Evolutionary conservation across 78 protist species (phyloP).

Genomic region (Pelomyxa schiedti): DNA sequence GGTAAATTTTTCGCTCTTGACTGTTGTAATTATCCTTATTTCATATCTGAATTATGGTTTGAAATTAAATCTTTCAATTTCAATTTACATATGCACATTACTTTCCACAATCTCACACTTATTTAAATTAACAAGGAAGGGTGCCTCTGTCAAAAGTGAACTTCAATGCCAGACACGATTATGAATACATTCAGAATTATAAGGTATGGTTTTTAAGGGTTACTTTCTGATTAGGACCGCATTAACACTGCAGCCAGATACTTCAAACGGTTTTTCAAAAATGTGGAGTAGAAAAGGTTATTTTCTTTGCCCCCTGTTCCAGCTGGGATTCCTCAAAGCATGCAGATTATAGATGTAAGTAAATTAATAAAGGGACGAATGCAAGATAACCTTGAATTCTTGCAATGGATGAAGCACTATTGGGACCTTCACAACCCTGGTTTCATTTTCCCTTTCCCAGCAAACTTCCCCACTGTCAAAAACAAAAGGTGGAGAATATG

Average conservation of each 20-base stretch:
- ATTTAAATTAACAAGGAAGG: constrained; percentile 19
- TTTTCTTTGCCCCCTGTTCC: not conserved
- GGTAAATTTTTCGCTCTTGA: constrained; percentile 8
- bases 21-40: not conserved
- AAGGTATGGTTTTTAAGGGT: constrained; percentile 9
- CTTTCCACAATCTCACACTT: not conserved
- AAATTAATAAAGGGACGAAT: constrained; percentile 61
- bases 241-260: too few species aligned
- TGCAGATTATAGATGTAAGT: constrained; percentile 52
- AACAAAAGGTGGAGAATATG: too few species aligned
- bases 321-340: too few species aligned
- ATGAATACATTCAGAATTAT: constrained; percentile 72
- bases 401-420: constrained; percentile 80
- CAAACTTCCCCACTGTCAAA: too few species aligned
- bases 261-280: constrained; percentile 59
- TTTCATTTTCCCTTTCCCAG: too few species aligned
- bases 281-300: constrained; percentile 47
- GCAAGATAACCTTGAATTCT: constrained; percentile 85
- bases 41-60: not conserved
- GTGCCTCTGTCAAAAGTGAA: constrained; percentile 48
- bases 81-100: not conserved
- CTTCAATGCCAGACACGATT: constrained; percentile 65
- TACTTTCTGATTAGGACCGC: not conserved
- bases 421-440: constrained; percentile 38
- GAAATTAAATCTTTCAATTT: not conserved